phyloP scores from a whole-genome alignment of 73 alveolate genomes.

The Tetrahymena borealis region DNA sequence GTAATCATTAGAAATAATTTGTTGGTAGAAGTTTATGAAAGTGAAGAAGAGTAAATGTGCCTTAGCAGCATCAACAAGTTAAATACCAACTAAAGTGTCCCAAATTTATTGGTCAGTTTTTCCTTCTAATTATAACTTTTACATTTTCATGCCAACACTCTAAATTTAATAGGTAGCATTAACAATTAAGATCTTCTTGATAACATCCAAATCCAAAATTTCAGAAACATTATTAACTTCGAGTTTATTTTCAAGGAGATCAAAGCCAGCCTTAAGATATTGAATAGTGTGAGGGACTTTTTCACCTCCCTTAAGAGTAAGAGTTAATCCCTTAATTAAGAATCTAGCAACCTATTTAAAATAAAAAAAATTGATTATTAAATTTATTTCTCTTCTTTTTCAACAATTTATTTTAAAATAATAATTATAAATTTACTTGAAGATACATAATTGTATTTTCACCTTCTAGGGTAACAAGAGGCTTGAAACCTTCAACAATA shows the following conservation, averaged over 20 bases:
- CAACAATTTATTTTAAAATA: too few species aligned
- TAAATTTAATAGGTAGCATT: neutral
- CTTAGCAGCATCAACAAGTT: neutral
- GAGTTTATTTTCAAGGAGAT: neutral
- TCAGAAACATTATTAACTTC: neutral
- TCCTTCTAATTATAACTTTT: neutral
- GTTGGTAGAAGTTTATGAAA: neutral
- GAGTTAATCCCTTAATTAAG: neutral
- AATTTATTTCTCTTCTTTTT: too few species aligned
- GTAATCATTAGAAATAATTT: neutral
- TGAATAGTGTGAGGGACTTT: neutral
- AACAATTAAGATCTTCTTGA: neutral
- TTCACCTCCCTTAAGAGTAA: neutral
- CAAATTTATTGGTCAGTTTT: neutral
- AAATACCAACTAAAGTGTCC: neutral
- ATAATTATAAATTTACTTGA: conserved; percentile 3
- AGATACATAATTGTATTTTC: conserved; percentile 17
- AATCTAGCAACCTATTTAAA: neutral
- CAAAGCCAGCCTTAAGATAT: neutral
- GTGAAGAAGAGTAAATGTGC: neutral
- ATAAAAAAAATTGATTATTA: too few species aligned
- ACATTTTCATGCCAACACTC: neutral
- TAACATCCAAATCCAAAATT: neutral
- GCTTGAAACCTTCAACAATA: conserved; percentile 15
- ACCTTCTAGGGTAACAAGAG: conserved; percentile 40